Conservation (phyloP, 306 rosid genomes). For the Macrotyloma uniflorum region DNA sequence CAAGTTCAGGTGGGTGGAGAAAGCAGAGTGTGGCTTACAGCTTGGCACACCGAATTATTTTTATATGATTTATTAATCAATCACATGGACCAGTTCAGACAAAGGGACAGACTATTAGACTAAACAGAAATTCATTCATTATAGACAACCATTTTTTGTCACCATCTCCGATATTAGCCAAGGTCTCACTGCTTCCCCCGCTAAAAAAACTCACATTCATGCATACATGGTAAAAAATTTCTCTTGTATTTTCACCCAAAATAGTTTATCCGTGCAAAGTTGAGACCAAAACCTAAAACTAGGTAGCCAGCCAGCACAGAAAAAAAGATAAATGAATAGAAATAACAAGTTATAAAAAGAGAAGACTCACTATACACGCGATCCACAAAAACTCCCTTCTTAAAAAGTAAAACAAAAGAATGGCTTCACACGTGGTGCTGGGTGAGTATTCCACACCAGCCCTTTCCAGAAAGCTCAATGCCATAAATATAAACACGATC, state of each 20-base stretch:
- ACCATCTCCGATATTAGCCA: slow-evolving; percentile 18
- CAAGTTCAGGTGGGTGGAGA: slow-evolving; percentile 41
- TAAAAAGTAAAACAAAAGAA: neutral
- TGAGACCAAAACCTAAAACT: neutral
- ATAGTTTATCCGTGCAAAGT: neutral
- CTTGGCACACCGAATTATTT: slow-evolving; percentile 43
- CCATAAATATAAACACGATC: neutral
- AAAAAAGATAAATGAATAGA: neutral
- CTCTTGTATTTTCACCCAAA: neutral
- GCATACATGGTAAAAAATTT: neutral
- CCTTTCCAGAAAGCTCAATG: neutral
- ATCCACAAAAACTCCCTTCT: neutral
- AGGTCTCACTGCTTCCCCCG: neutral
- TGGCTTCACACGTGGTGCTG: neutral
- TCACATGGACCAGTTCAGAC: neutral
- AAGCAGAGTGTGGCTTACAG: slow-evolving; percentile 48
- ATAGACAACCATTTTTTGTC: neutral
- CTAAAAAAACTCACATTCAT: no score
- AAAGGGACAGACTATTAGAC: neutral
- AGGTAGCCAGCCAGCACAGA: neutral
- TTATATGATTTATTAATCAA: neutral
- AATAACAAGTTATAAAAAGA: neutral
- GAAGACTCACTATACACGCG: neutral
- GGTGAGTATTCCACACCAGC: neutral
- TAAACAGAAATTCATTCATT: slow-evolving; percentile 6